These are phyloP conservation scores for Eimeria necatrix DNA, from an alignment of 169 alveolate genomes.

Conservation along the genomic window DNA sequence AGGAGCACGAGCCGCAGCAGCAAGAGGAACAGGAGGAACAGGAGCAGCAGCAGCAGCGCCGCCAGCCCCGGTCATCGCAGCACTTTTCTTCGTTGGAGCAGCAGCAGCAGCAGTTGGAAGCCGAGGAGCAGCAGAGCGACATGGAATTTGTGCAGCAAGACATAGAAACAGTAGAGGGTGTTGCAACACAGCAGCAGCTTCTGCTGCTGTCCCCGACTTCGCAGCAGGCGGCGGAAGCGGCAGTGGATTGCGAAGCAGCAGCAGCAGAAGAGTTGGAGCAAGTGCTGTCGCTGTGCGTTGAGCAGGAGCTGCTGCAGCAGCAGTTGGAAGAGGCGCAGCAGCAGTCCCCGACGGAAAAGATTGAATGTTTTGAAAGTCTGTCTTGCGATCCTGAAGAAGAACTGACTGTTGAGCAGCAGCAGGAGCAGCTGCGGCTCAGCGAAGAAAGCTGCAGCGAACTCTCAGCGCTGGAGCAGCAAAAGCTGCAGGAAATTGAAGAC, in stretches of 20 bases:
- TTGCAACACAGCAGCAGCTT: neutral
- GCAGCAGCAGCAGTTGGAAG: conserved; percentile 51
- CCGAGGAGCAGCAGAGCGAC: neutral
- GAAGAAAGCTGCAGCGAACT: neutral
- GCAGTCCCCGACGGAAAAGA: neutral
- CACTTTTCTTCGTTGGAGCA: neutral
- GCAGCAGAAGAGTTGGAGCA: conserved; percentile 1
- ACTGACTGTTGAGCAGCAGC: neutral
- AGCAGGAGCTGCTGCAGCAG: conserved; percentile 38
- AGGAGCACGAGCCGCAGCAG: conserved; percentile 5
- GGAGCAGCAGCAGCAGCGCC: conserved; percentile 10
- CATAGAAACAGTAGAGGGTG: neutral
- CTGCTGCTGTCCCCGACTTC: neutral
- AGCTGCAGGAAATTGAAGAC: neutral
- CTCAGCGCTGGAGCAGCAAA: neutral
- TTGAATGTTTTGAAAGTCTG: neutral
- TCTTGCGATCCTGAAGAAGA: neutral
- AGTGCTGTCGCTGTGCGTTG: neutral
- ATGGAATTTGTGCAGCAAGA: conserved; percentile 19
- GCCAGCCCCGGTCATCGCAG: conserved; percentile 7
- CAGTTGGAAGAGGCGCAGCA: conserved; percentile 30
- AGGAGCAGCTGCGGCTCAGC: neutral
- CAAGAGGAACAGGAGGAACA: conserved; percentile 9
- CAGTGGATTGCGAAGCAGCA: neutral
- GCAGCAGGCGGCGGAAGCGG: conserved; percentile 35